Evolutionary conservation across 2,329 filamentous ascomycete species (phyloP), one percentile per base, ranked within the genome.

Genomic region (Aureobasidium sp.): DNA sequence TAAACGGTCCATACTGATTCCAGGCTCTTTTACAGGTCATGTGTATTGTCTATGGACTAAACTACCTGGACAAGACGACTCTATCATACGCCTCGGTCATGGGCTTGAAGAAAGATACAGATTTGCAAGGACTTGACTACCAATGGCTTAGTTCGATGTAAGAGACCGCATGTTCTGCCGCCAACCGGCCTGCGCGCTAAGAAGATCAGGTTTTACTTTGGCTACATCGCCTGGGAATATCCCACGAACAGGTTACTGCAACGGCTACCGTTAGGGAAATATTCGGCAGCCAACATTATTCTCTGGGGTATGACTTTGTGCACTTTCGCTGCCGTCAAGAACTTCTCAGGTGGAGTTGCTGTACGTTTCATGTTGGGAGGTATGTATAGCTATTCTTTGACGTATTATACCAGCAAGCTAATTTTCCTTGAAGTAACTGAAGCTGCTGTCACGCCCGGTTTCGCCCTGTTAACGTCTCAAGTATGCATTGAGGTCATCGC

Each of bases 391-490:
- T 2, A 27, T 5, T 11, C 25, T 11, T 17, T 6, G 6, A 47
- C 7, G 5, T 17, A 47, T 12, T 5, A 14, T 17, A 14, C 22
- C 22, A 44, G 20, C 22, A 47, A 47, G 25, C 44, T 47, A 6
- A 47, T 47, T n/a, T 1, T 9, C 5, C 5, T 15, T 31, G 25
- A 29, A 48, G 45, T 48, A 0, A 87, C 87, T 61, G 87, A 90
- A 70, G 78, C 85, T 0, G 84, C 86, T 0, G 85, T 89, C 1
- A 87, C 85, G 0, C 87, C 87, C 0, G 86, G 86, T 0, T 89
- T 89, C 67, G 82, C 84, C 0, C 77, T 90, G 1, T 80, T 90
- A 66, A 89, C 86, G 1, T 83, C 79, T 3, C 56, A 52, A 31
- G 48, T 51, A 37, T 51, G 48, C 4, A 25, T 17, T 6, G 5